A percentile compares a stretch with the other conserved stretches of the same genome.
phyloP scores from a whole-genome alignment of 371 early-diverging fungal genomes.

The Smittium culicis region DNA sequence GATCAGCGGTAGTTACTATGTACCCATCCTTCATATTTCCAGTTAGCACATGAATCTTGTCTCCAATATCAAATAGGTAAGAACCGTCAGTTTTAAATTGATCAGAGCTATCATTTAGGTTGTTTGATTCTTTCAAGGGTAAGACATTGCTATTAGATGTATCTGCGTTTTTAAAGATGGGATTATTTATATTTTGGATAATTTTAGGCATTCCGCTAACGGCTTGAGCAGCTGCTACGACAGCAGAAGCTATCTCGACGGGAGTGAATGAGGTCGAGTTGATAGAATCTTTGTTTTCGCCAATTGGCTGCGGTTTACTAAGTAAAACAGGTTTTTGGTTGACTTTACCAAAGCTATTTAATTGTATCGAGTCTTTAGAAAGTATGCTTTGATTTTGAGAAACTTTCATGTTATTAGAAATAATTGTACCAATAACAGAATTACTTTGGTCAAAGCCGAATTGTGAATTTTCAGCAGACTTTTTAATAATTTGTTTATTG shows the following conservation, averaged over 20 bases:
- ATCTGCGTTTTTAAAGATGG: neutral
- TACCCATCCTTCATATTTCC: neutral
- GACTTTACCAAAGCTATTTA: neutral
- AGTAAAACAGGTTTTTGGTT: neutral
- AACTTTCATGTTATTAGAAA: neutral
- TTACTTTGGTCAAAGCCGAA: conserved; percentile 4
- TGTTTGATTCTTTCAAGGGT: neutral
- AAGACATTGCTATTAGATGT: neutral
- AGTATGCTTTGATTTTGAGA: neutral
- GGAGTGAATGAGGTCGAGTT: neutral
- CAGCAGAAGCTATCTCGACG: conserved; percentile 1
- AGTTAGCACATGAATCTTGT: neutral
- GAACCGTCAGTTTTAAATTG: neutral
- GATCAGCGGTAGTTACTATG: neutral
- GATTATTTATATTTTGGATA: neutral
- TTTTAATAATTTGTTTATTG: neutral
- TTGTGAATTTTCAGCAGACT: neutral
- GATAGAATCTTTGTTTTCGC: neutral
- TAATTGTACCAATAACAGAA: neutral
- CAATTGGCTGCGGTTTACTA: neutral
- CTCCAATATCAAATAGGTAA: neutral
- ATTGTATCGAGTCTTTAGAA: neutral
- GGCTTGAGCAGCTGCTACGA: conserved; percentile 4
- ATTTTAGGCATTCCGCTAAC: neutral
- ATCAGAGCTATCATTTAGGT: neutral